These are phyloP conservation scores for Magnolia kwangsiensis DNA, from an alignment of 164 flowering plant genomes.

Conservation along the genomic window DNA sequence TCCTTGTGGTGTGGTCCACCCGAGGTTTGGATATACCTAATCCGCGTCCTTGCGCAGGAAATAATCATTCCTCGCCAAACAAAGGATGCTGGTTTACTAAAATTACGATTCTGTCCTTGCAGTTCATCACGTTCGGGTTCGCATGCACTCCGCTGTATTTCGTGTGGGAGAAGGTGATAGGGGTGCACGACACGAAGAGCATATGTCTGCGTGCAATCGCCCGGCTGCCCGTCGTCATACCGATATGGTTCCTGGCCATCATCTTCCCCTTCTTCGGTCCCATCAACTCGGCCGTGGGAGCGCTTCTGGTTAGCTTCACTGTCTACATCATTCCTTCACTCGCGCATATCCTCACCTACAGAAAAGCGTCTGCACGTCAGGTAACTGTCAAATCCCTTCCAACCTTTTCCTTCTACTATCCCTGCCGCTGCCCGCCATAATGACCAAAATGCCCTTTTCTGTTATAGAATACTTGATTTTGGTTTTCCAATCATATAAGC, in stretches of 20 bases:
- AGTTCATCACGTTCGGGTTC: constrained; percentile 94
- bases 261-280: constrained; percentile 96
- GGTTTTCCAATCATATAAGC: too few species aligned
- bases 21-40: too few species aligned
- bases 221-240: constrained; percentile 81
- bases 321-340: constrained; percentile 83
- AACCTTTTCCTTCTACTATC: too few species aligned
- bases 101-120: constrained; percentile 37
- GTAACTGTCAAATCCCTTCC: constrained; percentile 27
- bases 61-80: too few species aligned
- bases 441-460: too few species aligned
- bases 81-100: background rate
- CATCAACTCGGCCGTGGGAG: constrained; percentile 88
- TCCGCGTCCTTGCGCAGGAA: too few species aligned
- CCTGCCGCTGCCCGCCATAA: too few species aligned
- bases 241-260: constrained; percentile 91
- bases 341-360: constrained; percentile 84
- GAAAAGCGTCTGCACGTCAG: constrained; percentile 84
- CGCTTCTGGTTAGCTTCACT: constrained; percentile 85
- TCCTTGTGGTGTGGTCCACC: too few species aligned
- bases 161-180: constrained; percentile 97
- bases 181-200: constrained; percentile 90
- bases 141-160: constrained; percentile 93
- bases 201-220: constrained; percentile 81
- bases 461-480: too few species aligned